Percentiles rank a stretch among this genome's conserved stretches.
Evolutionary conservation across 352 stramenopile genomes (phyloP).

Genomic region (Thalassiosira mediterranea): DNA sequence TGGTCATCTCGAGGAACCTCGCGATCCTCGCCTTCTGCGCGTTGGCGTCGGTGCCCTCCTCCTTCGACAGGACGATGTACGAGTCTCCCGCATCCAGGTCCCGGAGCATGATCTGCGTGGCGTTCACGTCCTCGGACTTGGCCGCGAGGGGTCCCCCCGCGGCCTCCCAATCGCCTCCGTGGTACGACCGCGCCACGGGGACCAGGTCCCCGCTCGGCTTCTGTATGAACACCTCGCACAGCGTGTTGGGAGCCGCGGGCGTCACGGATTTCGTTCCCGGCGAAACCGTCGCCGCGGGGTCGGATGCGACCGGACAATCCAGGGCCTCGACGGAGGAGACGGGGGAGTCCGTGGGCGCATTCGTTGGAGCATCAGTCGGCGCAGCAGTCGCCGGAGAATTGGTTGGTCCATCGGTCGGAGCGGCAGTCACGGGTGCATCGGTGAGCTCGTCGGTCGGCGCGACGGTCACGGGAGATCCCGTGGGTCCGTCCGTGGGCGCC

Average conservation of each 20-base stretch:
- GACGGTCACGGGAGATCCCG: neutral
- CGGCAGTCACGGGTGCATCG: neutral
- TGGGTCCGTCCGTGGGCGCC: neutral
- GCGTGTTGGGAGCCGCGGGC: conserved; percentile 15
- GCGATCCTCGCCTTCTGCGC: conserved; percentile 40
- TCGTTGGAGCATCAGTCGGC: neutral
- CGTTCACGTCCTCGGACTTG: conserved; percentile 4
- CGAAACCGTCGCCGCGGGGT: neutral
- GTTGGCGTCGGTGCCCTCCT: neutral
- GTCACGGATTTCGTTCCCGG: neutral
- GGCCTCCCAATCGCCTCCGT: conserved; percentile 63
- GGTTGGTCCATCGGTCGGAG: neutral
- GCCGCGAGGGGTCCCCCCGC: conserved; percentile 32
- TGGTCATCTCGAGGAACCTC: conserved; percentile 64
- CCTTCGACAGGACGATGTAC: conserved; percentile 53
- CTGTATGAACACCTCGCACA: conserved; percentile 55
- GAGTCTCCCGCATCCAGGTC: conserved; percentile 29
- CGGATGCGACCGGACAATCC: conserved; percentile 14
- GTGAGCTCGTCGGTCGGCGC: neutral
- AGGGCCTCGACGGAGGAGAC: conserved; percentile 9
- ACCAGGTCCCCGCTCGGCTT: conserved; percentile 40
- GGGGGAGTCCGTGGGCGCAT: neutral
- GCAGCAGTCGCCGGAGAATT: neutral
- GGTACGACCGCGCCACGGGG: conserved; percentile 68
- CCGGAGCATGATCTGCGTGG: no score